These are phyloP conservation scores for Diaporthe australafricana DNA, from an alignment of 2,329 filamentous ascomycete genomes.

Conservation along the genomic window DNA sequence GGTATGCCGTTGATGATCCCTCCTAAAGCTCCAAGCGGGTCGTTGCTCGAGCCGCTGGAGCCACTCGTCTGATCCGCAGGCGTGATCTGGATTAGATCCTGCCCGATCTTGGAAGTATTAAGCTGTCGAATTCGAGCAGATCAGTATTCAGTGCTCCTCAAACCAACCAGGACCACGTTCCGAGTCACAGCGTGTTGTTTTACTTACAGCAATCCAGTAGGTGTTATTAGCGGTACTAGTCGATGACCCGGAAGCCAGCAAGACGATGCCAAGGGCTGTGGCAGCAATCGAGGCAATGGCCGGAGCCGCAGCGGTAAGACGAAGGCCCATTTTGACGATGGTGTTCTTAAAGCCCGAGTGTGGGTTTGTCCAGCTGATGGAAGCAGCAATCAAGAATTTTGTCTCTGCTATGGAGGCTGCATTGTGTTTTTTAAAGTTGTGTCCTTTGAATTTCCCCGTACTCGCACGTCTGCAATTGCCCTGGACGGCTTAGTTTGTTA, in stretches of 20 bases:
- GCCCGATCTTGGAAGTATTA: constrained; percentile 39
- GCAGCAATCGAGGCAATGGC: constrained; percentile 15
- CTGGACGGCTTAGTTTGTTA: constrained; percentile 1
- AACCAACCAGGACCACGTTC: background rate
- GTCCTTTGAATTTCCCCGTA: background rate
- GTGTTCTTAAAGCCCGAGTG: no score
- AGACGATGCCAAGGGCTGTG: constrained; percentile 18
- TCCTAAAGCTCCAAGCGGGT: constrained; percentile 20
- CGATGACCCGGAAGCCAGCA: constrained; percentile 17
- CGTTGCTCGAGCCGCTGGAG: constrained; percentile 8
- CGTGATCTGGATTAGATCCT: constrained; percentile 37
- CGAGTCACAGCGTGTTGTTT: no score
- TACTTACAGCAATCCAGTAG: constrained; percentile 30
- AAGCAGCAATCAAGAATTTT: background rate
- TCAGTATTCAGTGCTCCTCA: background rate
- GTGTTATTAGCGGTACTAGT: constrained; percentile 18
- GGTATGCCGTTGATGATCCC: constrained; percentile 35
- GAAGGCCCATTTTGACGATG: constrained; percentile 8
- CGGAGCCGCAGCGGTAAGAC: constrained; percentile 14
- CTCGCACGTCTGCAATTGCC: constrained; percentile 4
- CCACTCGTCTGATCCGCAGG: constrained; percentile 30
- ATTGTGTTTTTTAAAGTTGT: constrained; percentile 4
- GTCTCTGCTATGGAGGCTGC: background rate
- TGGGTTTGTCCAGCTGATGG: background rate
- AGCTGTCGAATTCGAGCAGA: constrained; percentile 18